phyloP scores from a whole-genome alignment of 768 basidiomycete species.

The Leucocoprinus leucothites region DNA sequence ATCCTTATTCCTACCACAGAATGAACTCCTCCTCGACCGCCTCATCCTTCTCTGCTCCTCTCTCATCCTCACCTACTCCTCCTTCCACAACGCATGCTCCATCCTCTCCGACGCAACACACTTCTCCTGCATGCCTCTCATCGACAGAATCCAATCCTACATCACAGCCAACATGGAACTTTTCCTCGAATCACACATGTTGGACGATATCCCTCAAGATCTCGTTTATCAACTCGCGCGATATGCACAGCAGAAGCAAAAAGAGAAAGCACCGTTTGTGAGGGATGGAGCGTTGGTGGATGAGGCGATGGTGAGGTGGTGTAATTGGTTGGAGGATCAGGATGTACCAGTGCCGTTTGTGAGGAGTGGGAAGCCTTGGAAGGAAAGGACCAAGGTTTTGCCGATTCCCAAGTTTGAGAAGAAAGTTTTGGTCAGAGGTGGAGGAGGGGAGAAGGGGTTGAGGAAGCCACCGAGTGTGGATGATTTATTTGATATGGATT shows the following conservation, averaged over 20 bases:
- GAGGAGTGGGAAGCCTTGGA: slow-evolving; percentile 18
- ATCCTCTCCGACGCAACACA: slow-evolving; percentile 81
- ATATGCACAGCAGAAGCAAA: slow-evolving; percentile 58
- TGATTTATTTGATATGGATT: slow-evolving; percentile 86
- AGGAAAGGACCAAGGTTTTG: slow-evolving; percentile 17
- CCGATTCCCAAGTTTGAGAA: slow-evolving; percentile 12
- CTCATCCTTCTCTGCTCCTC: slow-evolving; percentile 81
- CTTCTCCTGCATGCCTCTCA: slow-evolving; percentile 68
- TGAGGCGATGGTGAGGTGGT: slow-evolving; percentile 55
- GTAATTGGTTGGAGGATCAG: slow-evolving; percentile 67
- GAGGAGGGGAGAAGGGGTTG: slow-evolving; percentile 2
- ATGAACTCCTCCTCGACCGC: slow-evolving; percentile 85
- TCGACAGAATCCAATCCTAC: slow-evolving; percentile 71
- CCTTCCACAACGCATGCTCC: slow-evolving; percentile 73
- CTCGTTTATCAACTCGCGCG: slow-evolving; percentile 66
- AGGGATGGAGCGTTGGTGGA: slow-evolving; percentile 53
- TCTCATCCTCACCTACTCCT: slow-evolving; percentile 64
- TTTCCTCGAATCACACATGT: slow-evolving; percentile 73
- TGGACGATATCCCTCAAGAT: slow-evolving; percentile 69
- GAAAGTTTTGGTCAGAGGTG: background rate
- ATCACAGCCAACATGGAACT: slow-evolving; percentile 84
- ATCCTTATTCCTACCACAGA: slow-evolving; percentile 39
- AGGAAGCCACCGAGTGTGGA: slow-evolving; percentile 41
- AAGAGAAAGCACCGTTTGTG: slow-evolving; percentile 60
- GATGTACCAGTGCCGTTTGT: slow-evolving; percentile 64